Evolutionary conservation across 768 basidiomycete species (phyloP).

Genomic region (Russula vinacea): DNA sequence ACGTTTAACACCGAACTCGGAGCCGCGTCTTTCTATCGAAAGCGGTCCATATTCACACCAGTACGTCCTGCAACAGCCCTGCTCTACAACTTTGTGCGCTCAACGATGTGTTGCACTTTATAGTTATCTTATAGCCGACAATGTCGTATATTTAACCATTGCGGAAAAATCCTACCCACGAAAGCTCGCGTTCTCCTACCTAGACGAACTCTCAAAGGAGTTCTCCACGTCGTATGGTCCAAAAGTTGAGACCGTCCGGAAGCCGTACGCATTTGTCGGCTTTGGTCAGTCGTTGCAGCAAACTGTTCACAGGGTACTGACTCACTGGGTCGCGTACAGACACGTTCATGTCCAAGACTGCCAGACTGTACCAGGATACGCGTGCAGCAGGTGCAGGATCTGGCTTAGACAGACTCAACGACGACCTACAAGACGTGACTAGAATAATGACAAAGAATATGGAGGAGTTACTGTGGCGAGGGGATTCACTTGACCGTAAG

Average conservation of each 20-base stretch:
- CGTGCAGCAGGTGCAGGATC: slow-evolving; percentile 73
- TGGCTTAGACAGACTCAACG: slow-evolving; percentile 83
- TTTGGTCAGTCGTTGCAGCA: slow-evolving; percentile 63
- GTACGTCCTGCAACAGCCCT: slow-evolving; percentile 48
- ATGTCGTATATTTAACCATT: slow-evolving; percentile 93
- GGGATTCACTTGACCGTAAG: slow-evolving; percentile 93
- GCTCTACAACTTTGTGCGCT: not conserved
- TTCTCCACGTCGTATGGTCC: slow-evolving; percentile 89
- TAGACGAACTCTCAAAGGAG: slow-evolving; percentile 96
- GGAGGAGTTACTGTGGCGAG: slow-evolving; percentile 98
- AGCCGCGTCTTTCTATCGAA: slow-evolving; percentile 96
- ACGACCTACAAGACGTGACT: slow-evolving; percentile 96
- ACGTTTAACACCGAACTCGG: slow-evolving; percentile 88
- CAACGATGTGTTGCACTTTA: not conserved
- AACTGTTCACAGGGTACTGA: not conserved
- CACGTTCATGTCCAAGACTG: slow-evolving; percentile 98
- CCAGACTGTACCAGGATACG: slow-evolving; percentile 91
- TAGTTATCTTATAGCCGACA: slow-evolving; percentile 93
- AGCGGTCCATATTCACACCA: slow-evolving; percentile 94
- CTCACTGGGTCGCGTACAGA: slow-evolving; percentile 48
- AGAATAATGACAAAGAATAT: slow-evolving; percentile 99
- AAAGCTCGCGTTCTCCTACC: slow-evolving; percentile 95
- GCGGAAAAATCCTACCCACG: slow-evolving; percentile 96
- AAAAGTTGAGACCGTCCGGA: slow-evolving; percentile 86
- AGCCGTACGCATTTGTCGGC: slow-evolving; percentile 98